phyloP scores from a whole-genome alignment of 1,284 basidiomycete species.

The Moesziomyces globuligerus region DNA sequence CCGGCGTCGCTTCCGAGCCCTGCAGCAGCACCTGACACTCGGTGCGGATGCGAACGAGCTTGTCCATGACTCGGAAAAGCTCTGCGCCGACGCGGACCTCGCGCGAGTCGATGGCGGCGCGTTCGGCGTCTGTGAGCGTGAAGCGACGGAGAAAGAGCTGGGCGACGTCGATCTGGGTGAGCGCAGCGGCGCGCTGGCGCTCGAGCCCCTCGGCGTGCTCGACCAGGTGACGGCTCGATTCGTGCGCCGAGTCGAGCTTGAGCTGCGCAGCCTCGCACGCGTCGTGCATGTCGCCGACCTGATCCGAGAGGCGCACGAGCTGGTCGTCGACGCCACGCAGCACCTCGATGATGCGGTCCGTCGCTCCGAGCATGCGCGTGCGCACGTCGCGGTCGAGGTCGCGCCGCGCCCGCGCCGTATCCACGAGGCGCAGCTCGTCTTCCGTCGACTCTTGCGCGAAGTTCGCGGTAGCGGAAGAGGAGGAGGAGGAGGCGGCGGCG shows the following conservation, averaged over 20 bases:
- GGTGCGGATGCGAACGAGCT: conserved; percentile 80
- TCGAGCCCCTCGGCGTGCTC: conserved; percentile 45
- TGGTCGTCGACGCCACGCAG: conserved; percentile 86
- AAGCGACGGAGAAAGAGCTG: conserved; percentile 83
- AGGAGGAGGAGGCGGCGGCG: background rate
- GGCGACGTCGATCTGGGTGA: conserved; percentile 75
- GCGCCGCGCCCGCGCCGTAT: conserved; percentile 74
- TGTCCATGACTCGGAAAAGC: conserved; percentile 88
- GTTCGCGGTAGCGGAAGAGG: background rate
- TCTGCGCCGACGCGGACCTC: conserved; percentile 78
- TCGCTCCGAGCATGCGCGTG: conserved; percentile 79
- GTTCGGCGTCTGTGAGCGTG: conserved; percentile 80
- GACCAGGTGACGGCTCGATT: conserved; percentile 43
- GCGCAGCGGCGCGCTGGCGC: conserved; percentile 19
- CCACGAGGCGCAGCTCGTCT: conserved; percentile 13
- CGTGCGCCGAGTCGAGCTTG: conserved; percentile 19
- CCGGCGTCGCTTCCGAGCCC: conserved; percentile 79
- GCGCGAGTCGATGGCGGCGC: conserved; percentile 78
- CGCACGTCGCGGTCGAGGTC: conserved; percentile 86
- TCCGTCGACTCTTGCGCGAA: background rate
- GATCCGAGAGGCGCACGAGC: conserved; percentile 34
- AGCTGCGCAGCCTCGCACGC: conserved; percentile 38
- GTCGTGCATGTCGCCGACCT: conserved; percentile 31
- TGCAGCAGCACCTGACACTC: conserved; percentile 87
- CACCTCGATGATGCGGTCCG: conserved; percentile 80